Base-by-base conservation (phyloP, 1,284 basidiomycete genomes). In the Leccinum subfulvum region DNA sequence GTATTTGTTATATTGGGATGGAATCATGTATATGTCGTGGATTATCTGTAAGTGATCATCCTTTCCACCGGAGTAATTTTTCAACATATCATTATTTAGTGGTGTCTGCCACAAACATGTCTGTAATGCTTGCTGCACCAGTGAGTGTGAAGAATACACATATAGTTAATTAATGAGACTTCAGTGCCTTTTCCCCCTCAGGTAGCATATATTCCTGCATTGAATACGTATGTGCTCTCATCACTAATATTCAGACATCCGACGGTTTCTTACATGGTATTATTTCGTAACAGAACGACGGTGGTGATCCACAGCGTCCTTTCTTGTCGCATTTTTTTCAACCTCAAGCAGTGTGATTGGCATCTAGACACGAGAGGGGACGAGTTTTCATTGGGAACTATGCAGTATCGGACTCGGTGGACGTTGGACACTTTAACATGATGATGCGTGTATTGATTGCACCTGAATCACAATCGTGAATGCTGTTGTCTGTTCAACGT, bases 131-230 rank as follows among this genome's bases (percentile, higher is more conserved):
- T 41, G 16, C 8, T 41, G 39, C 39, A 41, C 39, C 39, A 41
- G 39, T 41, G 16, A 41, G 39, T 41, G 39, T n/a, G 37, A 39
- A 16, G 37, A 39, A 41, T 41, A 9, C 39, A 41, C n/a, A n/a
- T n/a, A n/a, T n/a, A n/a, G n/a, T 4, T 41, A 1, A 41, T 3
- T 37, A 14, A 6, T 14, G 3, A 37, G 13, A 37, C 39, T 23
- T 11, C 6, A 21, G 14, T 14, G 10, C 41, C 1, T 35, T n/a
- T 21, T 21, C 35, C 4, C 56, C 18, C 4, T 41, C 39, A 73
- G 73, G 5, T 72, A 2, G 21, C 61, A 18, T 72, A 66, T 14
- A 60, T 64, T 18, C 47, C 71, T 3, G 62, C 68, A n/a, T 56
- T 72, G 33, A 64, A 74, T 56, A 72, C 39, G 39, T 41, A n/a